A percentile compares a stretch with the other conserved stretches of the same genome.
Conservation (phyloP, 495 filamentous ascomycete species). For the Haplographium delicatum region DNA sequence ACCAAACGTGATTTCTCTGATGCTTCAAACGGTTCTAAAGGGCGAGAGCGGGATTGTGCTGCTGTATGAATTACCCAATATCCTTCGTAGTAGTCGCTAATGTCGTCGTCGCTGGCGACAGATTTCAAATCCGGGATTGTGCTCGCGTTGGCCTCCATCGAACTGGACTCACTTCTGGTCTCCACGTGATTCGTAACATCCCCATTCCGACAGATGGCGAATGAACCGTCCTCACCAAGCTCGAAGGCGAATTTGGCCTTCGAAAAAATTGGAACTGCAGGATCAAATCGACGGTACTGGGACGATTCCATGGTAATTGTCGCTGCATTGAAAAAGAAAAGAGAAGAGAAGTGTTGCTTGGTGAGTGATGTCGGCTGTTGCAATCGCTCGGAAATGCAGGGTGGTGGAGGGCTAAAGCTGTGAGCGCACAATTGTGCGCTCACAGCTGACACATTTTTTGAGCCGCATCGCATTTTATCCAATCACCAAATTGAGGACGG, state of each 20-base stretch:
- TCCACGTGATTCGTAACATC: background rate
- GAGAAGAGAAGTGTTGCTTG: background rate
- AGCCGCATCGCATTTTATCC: too few species aligned
- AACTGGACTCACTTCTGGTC: background rate
- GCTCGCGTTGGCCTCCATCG: background rate
- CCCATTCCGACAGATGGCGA: background rate
- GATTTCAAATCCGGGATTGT: background rate
- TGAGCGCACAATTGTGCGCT: background rate
- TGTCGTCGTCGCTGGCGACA: background rate
- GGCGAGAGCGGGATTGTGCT: background rate
- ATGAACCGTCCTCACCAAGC: background rate
- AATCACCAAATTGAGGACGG: too few species aligned
- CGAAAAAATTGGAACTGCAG: background rate
- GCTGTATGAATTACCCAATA: background rate
- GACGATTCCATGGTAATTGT: background rate
- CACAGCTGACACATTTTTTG: too few species aligned
- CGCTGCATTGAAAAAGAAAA: background rate
- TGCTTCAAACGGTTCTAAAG: background rate
- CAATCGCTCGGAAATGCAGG: background rate
- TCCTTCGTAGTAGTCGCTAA: too few species aligned
- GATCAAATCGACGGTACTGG: background rate
- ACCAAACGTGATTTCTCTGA: background rate
- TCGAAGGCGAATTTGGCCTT: background rate
- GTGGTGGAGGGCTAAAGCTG: background rate
- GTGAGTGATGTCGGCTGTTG: background rate